Evolutionary conservation across 805 yeast genomes (phyloP).

Genomic region (Lachancea sp.): DNA sequence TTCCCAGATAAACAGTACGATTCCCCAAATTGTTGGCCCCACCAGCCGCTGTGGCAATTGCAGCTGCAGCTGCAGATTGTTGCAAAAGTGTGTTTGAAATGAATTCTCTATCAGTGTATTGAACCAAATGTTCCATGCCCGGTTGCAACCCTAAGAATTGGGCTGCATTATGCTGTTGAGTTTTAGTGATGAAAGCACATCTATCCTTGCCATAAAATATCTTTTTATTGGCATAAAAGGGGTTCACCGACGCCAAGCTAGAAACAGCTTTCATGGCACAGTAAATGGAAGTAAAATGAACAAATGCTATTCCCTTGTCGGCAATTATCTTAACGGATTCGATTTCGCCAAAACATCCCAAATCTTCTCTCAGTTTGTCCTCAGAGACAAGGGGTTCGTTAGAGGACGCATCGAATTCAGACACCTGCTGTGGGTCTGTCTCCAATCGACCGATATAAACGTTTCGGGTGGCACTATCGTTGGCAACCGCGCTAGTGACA

Average conservation of each 20-base stretch:
- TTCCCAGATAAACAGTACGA: conserved; percentile 87
- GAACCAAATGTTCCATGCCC: conserved; percentile 73
- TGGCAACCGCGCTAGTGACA: conserved; percentile 67
- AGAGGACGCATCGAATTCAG: conserved; percentile 15
- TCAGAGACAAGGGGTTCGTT: conserved; percentile 38
- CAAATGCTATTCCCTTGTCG: conserved; percentile 82
- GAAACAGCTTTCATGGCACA: conserved; percentile 85
- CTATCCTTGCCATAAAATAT: conserved; percentile 91
- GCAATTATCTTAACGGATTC: conserved; percentile 76
- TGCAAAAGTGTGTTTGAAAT: conserved; percentile 73
- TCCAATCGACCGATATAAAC: conserved; percentile 81
- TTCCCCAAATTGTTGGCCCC: conserved; percentile 90
- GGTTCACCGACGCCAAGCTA: conserved; percentile 54
- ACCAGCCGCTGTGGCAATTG: conserved; percentile 90
- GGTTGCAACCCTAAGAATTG: conserved; percentile 89
- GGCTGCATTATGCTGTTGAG: conserved; percentile 96
- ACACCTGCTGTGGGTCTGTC: conserved; percentile 34
- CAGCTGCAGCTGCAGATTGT: conserved; percentile 97
- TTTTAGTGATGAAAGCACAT: conserved; percentile 88
- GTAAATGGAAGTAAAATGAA: conserved; percentile 80
- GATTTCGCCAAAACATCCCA: conserved; percentile 70
- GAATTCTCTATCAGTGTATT: conserved; percentile 54
- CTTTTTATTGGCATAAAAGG: conserved; percentile 67
- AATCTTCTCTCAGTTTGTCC: conserved; percentile 58
- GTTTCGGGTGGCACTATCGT: conserved; percentile 89